A percentile compares a stretch with the other conserved stretches of the same genome.
These are phyloP conservation scores for Bruguiera parviflora DNA, from an alignment of 345 rosid genomes.

Conservation along the genomic window DNA sequence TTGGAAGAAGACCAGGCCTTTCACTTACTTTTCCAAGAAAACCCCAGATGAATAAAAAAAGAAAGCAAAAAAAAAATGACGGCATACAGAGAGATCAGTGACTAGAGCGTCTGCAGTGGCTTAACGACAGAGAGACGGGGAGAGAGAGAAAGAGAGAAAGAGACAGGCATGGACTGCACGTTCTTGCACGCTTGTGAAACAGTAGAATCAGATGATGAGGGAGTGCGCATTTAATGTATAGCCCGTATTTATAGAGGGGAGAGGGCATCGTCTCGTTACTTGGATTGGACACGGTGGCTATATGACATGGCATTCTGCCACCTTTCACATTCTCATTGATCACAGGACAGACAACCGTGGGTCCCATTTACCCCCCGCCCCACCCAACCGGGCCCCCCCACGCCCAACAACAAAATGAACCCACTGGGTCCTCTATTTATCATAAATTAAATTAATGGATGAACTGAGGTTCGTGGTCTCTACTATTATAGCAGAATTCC, in stretches of 20 bases:
- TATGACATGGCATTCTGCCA: slow-evolving; percentile 23
- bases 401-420: too few species aligned
- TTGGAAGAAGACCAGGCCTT: slow-evolving; percentile 34
- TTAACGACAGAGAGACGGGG: not conserved
- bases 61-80: not conserved
- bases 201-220: slow-evolving; percentile 14
- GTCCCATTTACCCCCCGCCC: not conserved
- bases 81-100: slow-evolving; percentile 6
- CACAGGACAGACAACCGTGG: not conserved
- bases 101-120: not conserved
- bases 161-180: slow-evolving; percentile 6
- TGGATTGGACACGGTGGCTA: not conserved
- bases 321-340: slow-evolving; percentile 24
- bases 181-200: slow-evolving; percentile 32
- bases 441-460: too few species aligned
- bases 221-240: not conserved
- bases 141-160: not conserved
- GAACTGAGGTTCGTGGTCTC: too few species aligned
- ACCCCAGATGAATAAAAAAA: slow-evolving; percentile 6
- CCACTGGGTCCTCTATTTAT: too few species aligned
- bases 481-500: too few species aligned
- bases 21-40: slow-evolving; percentile 48
- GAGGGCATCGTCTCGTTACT: not conserved
- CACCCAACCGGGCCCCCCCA: too few species aligned
- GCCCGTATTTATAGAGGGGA: slow-evolving; percentile 10